Base-by-base conservation (phyloP, 2,329 filamentous ascomycete species). In the Plenodomus tracheiphilus region DNA sequence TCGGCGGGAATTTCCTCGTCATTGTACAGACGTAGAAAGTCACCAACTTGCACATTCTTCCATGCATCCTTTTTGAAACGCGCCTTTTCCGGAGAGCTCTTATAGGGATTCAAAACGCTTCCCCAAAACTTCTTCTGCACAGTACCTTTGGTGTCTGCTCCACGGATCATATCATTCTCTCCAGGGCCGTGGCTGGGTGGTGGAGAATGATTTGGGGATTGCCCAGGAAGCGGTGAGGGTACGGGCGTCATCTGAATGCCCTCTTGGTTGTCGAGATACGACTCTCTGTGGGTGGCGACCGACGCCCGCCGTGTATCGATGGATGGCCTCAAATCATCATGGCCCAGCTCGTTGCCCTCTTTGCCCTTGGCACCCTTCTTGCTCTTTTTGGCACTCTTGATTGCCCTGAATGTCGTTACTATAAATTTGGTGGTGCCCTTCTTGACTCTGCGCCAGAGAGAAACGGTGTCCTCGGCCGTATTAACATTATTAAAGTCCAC, bases 181-280 rank as follows among this genome's bases (percentile, higher is more conserved):
- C 62, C 58, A 1, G 59, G 64, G 4, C 56, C 58, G 49, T 40
- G 70, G 47, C 64, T 68, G 56, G 56, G 56, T 17, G 53, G 52
- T 9, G 59, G 61, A 10, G 65, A 68, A 18, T 65, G 61, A 13
- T 53, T 53, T 8, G 68, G 66, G 6, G 64, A 67, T 32, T 68
- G 63, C 30, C 80, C 80, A 1, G 86, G 86, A 1, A 85, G 77
- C 4, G 91, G 91, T 2, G 92, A 97, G 2, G 88, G 86, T 16
- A 99, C 92, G 0, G 93, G 92, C 0, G 92, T 97, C 92, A 99
- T 96, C 66, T 93, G 91, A 45, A 99, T 96, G 20, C 88, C 89
- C 49, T 78, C 70, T 35, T 69, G 77, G 17, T 79, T 79, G 1
- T 84, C 85, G 17, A 77, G 68, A 57, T 75, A 74, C 2, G 78